Conservation (phyloP, 768 basidiomycete species). For the Mycena leptocephala region DNA sequence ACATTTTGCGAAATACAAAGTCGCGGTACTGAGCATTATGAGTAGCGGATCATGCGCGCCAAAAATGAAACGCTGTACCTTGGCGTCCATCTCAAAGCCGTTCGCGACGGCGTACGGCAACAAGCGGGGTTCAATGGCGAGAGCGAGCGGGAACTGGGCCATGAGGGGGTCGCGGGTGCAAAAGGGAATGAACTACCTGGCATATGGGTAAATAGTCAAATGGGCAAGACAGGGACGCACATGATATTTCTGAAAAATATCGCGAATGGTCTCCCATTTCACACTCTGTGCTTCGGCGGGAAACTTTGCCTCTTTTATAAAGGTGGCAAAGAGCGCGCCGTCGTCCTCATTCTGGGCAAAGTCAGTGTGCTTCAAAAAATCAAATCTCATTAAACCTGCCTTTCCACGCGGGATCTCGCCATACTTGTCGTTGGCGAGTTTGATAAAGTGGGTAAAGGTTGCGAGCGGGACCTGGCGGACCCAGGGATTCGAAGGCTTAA, state of each 20-base stretch:
- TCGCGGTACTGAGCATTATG: conserved; percentile 74
- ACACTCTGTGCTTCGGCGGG: conserved; percentile 73
- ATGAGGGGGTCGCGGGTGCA: conserved; percentile 84
- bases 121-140: conserved; percentile 84
- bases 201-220: conserved; percentile 32
- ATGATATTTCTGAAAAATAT: conserved; percentile 80
- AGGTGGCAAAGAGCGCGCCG: conserved; percentile 73
- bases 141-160: conserved; percentile 82
- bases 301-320: conserved; percentile 80
- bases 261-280: conserved; percentile 76
- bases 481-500: conserved; percentile 76
- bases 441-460: conserved; percentile 78
- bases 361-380: too few species aligned
- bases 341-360: conserved; percentile 77
- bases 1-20: conserved; percentile 92
- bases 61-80: conserved; percentile 58
- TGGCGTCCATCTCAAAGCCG: conserved; percentile 86
- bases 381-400: too few species aligned
- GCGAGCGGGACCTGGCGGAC: conserved; percentile 75
- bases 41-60: conserved; percentile 10
- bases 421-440: conserved; percentile 70
- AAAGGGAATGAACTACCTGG: conserved; percentile 82
- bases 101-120: conserved; percentile 81
- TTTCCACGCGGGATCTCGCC: conserved; percentile 79
- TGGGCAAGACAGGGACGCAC: conserved; percentile 55